These are phyloP conservation scores for Ceratobasidium papillatum DNA, from an alignment of 1,284 basidiomycete species.

Conservation along the genomic window DNA sequence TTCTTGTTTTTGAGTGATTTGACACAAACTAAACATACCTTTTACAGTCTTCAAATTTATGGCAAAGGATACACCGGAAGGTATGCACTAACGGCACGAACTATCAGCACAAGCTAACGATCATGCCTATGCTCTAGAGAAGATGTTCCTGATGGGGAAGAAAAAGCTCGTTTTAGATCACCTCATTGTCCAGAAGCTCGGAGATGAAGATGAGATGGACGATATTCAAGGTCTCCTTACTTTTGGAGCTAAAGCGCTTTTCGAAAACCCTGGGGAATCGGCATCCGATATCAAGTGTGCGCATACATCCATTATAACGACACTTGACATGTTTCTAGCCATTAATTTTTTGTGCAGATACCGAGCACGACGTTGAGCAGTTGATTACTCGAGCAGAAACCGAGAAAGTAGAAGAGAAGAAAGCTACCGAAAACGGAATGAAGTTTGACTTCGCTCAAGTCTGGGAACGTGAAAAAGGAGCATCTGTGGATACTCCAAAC, in stretches of 20 bases:
- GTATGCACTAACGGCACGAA: constrained; percentile 53
- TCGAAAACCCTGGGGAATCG: constrained; percentile 65
- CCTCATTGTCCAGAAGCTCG: constrained; percentile 92
- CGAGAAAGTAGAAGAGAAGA: constrained; percentile 65
- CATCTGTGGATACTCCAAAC: constrained; percentile 71
- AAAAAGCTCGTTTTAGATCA: constrained; percentile 92
- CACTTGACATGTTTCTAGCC: neutral
- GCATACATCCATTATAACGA: constrained; percentile 47
- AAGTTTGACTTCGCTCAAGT: constrained; percentile 87
- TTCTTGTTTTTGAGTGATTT: neutral
- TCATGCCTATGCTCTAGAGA: constrained; percentile 60
- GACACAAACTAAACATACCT: constrained; percentile 68
- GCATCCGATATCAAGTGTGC: constrained; percentile 75
- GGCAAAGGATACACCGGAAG: constrained; percentile 89
- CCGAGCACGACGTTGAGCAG: constrained; percentile 79
- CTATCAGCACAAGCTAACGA: neutral
- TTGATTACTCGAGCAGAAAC: constrained; percentile 84
- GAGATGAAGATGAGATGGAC: constrained; percentile 76
- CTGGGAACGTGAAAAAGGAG: constrained; percentile 81
- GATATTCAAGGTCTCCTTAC: constrained; percentile 83
- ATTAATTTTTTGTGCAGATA: constrained; percentile 59
- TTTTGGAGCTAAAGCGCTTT: constrained; percentile 82
- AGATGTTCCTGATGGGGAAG: constrained; percentile 87
- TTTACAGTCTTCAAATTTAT: constrained; percentile 89
- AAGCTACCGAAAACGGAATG: constrained; percentile 50